Base-by-base conservation (phyloP, 225 moss, liverwort and hornwort species). In the Straminergon stramineum region DNA sequence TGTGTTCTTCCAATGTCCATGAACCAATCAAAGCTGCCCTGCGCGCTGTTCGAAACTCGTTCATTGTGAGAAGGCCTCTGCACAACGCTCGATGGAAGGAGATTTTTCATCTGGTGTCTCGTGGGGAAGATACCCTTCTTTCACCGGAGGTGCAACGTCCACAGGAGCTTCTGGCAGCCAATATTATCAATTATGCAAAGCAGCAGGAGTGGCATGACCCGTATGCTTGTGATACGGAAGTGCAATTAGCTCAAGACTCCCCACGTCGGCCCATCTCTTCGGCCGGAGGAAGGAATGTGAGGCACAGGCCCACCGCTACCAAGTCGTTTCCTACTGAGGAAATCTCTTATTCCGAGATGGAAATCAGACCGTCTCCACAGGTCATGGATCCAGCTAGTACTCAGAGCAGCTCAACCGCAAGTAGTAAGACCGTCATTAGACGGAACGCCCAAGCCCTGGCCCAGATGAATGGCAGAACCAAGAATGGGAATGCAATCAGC, bases 1-100 rank as follows among this genome's bases (percentile, higher is more conserved):
- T 96, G 56, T 91, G 92, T 75, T 92, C 95, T 43, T 95, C 95
- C 53, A 95, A 95, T 78, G 94, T 94, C 24, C 95, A 95, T 43
- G 95, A 95, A 79, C 91, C 92, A 28, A 93, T 94, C 73, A 97
- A 96, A 82, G 94, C 92, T 26, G 93, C 90, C 17, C 88, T 96
- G 63, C 90, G 91, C 3, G 92, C 93, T n/a, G 90, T 97, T 30
- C 89, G 90, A 45, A 95, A 92, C 92, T 97, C 97, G 15, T 92
- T 97, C 61, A 69, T 97, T 34, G 93, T 94, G 62, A 93, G 88
- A 86, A 91, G 97, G 85, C 97, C 97, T 82, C 77, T 97, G 85
- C 97, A 97, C 90, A 91, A 94, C 11, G 92, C 94, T 84, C 93
- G 97, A 30, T 82, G 96, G 79, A 94, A 93, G 89, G 97, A 97